These are phyloP conservation scores for Tulasnella sp. DNA, from an alignment of 768 basidiomycete species.

Conservation along the genomic window DNA sequence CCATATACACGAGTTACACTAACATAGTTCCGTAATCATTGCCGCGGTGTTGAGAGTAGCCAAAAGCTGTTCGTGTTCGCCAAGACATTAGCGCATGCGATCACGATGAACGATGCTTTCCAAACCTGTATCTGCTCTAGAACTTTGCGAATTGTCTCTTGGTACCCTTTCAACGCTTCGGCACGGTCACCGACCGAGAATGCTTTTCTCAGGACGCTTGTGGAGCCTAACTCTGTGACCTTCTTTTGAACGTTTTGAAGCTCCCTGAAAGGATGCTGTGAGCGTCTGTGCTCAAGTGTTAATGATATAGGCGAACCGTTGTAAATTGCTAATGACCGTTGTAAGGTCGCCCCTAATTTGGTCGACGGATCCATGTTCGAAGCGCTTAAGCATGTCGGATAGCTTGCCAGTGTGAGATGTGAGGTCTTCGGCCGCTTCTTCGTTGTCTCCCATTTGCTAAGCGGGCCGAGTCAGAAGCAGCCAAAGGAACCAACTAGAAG, in stretches of 20 bases:
- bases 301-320: neutral
- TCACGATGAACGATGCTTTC: neutral
- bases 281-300: neutral
- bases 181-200: neutral
- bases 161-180: neutral
- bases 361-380: neutral
- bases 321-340: neutral
- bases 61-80: neutral
- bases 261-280: neutral
- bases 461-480: neutral
- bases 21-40: neutral
- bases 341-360: neutral
- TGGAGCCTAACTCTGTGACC: neutral
- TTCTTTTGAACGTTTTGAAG: neutral
- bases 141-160: neutral
- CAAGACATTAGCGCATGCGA: neutral
- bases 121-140: neutral
- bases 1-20: neutral
- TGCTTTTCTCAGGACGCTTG: neutral
- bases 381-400: neutral
- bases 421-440: neutral
- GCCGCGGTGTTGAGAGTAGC: neutral
- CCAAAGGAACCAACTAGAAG: neutral
- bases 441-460: neutral
- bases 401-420: neutral